Base-by-base conservation (phyloP, 768 basidiomycete genomes). In the Pleurotus salmoneostramineus region DNA sequence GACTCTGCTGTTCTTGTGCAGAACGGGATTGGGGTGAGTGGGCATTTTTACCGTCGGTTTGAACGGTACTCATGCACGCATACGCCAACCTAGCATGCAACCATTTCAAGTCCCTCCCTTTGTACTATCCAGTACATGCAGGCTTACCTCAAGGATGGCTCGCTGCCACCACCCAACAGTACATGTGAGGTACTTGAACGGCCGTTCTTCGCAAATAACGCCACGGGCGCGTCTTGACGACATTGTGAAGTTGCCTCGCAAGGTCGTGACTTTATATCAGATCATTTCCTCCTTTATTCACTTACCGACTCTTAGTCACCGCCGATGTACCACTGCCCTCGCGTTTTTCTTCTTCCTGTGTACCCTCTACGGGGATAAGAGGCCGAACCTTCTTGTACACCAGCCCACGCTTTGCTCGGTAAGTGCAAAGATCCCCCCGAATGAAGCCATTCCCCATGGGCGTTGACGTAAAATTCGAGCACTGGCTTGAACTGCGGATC, bases 1-100 rank as follows among this genome's bases (percentile, higher is more conserved):
- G 64, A 62, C 27, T 73, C 76, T 2, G 71, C 74, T 6, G 72
- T 79, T 10, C 63, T 79, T n/a, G 74, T 72, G 4, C 76, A 77
- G 56, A 72, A 77, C 31, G 74, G 72, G 8, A 61, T 71, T 8
- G 76, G 77, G 7, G 76, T 79, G 62, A 27, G 71, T 36, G 6
- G 64, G 15, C 6, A 8, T 2, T 49, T 32, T 11, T 40, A 40
- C 33, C 21, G 21, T 32, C 33, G 6, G 15, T 17, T 49, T 32
- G 2, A 49, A 27, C 21, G 21, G 3, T 27, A 27, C 11, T 10
- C 33, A 27, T 11, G 2, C 15, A 49, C 33, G 27, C 8, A 49
- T 49, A 34, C 27, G 21, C 11, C 1, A 32, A 43, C 21, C 21
- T 27, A 64, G 60, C 68, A 69, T 50, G 62, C 52, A 44, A 63